These are phyloP conservation scores for Pythium chondricola DNA, from an alignment of 352 stramenopile genomes.

Conservation along the genomic window DNA sequence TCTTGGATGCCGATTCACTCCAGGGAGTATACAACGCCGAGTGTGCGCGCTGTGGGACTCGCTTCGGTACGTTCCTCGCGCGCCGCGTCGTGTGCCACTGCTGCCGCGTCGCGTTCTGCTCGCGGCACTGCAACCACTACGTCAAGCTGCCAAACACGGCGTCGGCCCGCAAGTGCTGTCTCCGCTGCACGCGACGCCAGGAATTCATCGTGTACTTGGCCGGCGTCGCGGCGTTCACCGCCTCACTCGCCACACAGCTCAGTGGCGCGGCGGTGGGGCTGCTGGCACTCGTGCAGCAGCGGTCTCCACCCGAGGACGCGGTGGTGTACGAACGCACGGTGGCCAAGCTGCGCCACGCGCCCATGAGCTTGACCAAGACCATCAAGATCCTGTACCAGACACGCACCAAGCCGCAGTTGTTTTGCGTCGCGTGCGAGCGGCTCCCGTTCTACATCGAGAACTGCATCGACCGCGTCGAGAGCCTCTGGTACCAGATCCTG, in stretches of 20 bases:
- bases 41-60: constrained; percentile 44
- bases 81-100: constrained; percentile 53
- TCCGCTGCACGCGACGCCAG: constrained; percentile 43
- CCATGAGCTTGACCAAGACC: constrained; percentile 72
- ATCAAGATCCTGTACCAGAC: constrained; percentile 82
- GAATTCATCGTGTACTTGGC: constrained; percentile 48
- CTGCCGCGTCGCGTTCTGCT: constrained; percentile 52
- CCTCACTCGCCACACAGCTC: constrained; percentile 22
- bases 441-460: constrained; percentile 72
- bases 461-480: constrained; percentile 67
- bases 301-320: too few species aligned
- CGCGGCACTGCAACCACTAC: constrained; percentile 45
- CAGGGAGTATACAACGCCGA: constrained; percentile 3
- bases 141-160: constrained; percentile 35
- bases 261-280: constrained; percentile 1
- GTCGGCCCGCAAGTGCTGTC: constrained; percentile 37
- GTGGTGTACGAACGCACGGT: constrained; percentile 38
- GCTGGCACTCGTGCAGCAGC: too few species aligned
- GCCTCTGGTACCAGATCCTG: constrained; percentile 74
- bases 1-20: constrained; percentile 9
- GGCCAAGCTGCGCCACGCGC: constrained; percentile 37
- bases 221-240: constrained; percentile 29
- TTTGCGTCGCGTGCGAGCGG: constrained; percentile 54
- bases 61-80: constrained; percentile 41
- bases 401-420: constrained; percentile 55